Base-by-base conservation (phyloP, 148 eudicot genomes). In the Nepenthes gracilis region DNA sequence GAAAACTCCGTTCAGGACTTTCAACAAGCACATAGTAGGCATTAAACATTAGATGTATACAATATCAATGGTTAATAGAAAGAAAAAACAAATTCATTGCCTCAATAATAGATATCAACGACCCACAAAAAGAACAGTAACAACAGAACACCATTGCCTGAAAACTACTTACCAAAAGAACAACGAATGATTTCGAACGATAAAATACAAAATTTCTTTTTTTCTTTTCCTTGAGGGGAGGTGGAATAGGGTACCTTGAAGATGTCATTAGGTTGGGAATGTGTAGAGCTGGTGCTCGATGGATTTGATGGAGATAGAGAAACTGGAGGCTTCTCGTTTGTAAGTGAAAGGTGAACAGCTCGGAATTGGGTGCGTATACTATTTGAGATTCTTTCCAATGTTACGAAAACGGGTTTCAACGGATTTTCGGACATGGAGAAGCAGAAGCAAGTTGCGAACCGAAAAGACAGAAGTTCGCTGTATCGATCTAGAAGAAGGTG, bases 361-460 rank as follows among this genome's bases (percentile, higher is more conserved):
- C 63, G 57, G 3, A 87, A 67, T 51, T 87, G 80, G 55, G 72
- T 74, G 70, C 81, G 84, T 64, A 87, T 70, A n/a, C 77, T 69
- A 37, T 50, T 77, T 36, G 95, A 77, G 13, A 87, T 62, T 55
- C 40, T 80, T 47, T 75, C 81, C 33, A 78, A 63, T 2, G 82
- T 73, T 54, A 73, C 59, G 34, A 75, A 74, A 11, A 90, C 59
- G 13, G 68, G 60, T 51, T 80, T 61, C 10, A 83, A 49, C 14
- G 91, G 97, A 61, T 79, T 86, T 50, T 84, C 88, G 2, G 45
- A 40, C 45, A 40, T 40, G 23, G 23, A 23, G 23, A 23, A 23
- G 23, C 23, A 23, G 23, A 23, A 23, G 23, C 23, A 23, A 23
- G 23, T 23, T 23, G 23, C 23, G 23, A 23, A 23, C 23, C 23